phyloP scores from a whole-genome alignment of 1,139 yeast species.

The Blastobotrys illinoisensis region DNA sequence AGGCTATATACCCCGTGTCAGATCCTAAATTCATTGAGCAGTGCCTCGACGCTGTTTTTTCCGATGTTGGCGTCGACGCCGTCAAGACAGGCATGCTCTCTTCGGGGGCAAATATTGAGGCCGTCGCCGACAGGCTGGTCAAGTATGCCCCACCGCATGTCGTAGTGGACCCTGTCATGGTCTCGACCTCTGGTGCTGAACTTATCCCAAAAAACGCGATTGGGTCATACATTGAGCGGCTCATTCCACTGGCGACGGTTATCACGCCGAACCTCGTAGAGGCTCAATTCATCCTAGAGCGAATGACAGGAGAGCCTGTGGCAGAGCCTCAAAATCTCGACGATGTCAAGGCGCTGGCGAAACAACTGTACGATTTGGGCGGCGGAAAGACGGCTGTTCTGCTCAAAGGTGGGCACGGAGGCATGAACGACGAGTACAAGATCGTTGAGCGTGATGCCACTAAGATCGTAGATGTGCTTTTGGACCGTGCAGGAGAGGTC shows the following conservation, averaged over 20 bases:
- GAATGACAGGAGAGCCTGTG: conserved; percentile 1
- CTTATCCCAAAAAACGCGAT: conserved; percentile 49
- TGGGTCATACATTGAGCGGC: conserved; percentile 38
- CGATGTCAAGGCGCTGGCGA: conserved; percentile 42
- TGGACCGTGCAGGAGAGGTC: conserved; percentile 40
- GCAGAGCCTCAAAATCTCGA: conserved; percentile 28
- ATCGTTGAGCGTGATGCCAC: conserved; percentile 14
- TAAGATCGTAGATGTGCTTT: conserved; percentile 55
- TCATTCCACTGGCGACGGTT: conserved; percentile 53
- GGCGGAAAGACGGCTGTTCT: conserved; percentile 46
- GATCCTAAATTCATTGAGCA: conserved; percentile 41
- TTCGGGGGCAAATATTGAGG: conserved; percentile 52
- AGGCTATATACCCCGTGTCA: conserved; percentile 41
- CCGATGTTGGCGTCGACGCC: conserved; percentile 62
- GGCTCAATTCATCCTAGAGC: conserved; percentile 41
- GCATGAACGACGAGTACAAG: conserved; percentile 27
- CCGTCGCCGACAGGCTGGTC: conserved; percentile 38
- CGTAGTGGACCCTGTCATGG: conserved; percentile 80
- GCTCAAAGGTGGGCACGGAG: conserved; percentile 83
- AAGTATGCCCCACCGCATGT: conserved; percentile 32
- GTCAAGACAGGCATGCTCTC: conserved; percentile 78
- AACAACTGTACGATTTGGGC: conserved; percentile 40
- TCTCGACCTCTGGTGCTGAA: conserved; percentile 67
- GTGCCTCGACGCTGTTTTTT: conserved; percentile 51
- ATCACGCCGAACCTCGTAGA: conserved; percentile 77